A percentile compares a stretch with the other conserved stretches of the same genome.
Evolutionary conservation across 257 asterid genomes (phyloP).

Genomic region (Capsicum chinense): DNA sequence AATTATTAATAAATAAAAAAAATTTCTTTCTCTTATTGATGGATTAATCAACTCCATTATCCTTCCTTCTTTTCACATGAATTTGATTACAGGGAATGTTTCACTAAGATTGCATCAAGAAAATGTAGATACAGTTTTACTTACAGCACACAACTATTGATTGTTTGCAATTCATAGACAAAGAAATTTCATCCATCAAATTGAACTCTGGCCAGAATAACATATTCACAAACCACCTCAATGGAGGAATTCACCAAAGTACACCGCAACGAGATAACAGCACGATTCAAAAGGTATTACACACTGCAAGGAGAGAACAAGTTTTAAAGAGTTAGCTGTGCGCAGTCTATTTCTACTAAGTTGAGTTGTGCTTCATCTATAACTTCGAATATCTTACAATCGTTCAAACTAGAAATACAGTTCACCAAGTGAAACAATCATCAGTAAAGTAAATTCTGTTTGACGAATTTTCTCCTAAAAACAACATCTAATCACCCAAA

Average conservation of each 20-base stretch:
- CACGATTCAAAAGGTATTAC: not conserved
- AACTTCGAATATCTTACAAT: not conserved
- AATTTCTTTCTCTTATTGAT: too few species aligned
- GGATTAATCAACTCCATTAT: too few species aligned
- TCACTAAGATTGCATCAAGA: too few species aligned
- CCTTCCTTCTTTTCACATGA: too few species aligned
- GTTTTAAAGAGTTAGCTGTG: not conserved
- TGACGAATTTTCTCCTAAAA: conserved; percentile 77
- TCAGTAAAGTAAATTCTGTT: conserved; percentile 70
- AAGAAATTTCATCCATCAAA: not conserved
- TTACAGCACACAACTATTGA: too few species aligned
- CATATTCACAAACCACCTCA: not conserved
- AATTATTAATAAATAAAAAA: too few species aligned
- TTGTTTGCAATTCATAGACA: too few species aligned
- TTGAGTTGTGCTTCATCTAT: too few species aligned
- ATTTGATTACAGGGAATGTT: too few species aligned
- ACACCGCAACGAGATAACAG: not conserved
- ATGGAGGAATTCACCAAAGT: not conserved
- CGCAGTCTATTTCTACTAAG: too few species aligned
- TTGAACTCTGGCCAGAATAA: not conserved
- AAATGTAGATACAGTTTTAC: too few species aligned
- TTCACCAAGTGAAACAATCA: conserved; percentile 39
- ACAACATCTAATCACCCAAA: conserved; percentile 61
- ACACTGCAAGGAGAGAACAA: not conserved
- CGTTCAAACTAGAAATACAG: not conserved